Base-by-base conservation (phyloP, 1,284 basidiomycete species). In the Porodaedalea pini region DNA sequence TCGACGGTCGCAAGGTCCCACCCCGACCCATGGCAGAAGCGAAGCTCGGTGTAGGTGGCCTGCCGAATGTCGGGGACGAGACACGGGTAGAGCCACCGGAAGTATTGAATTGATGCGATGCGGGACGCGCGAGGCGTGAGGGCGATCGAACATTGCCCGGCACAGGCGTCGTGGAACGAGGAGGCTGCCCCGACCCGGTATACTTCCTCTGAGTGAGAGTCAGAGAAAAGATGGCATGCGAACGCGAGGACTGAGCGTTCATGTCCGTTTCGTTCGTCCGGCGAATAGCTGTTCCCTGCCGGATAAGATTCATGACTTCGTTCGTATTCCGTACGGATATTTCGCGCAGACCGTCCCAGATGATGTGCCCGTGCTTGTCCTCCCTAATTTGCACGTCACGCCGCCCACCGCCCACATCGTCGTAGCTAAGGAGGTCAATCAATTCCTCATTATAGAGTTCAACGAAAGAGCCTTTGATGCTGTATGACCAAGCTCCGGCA, bases 391-490 rank as follows among this genome's bases (percentile, higher is more conserved):
- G 90, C 17, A 99, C 94, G 64, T 92, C 90, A 45, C 91, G 86
- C 58, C 85, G 80, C 21, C 75, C 79, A 34, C 80, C 81, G 19
- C 75, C 77, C 23, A 77, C 73, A 56, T 87, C 85, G 61, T 91
- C 86, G 66, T 85, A 75, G 57, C 83, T 85, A 49, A 97, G 78
- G 58, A 96, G 77, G 75, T 96, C 93, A 67, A 96, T 91, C 58
- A 96, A 82, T 75, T 96, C 93, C 75, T 98, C 96, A 73, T 99
- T 98, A 77, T 99, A 99, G 60, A 99, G 85, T 78, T 99, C 96
- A 66, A 99, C 88, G 76, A 95, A 98, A 39, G 88, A 91, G 53
- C 86, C 88, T 73, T 90, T 92, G 69, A 92, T 74, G 65, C 69
- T 85, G 73, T 75, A 94, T 63, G 78, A 82, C 82, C 92, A 89